These are phyloP conservation scores for Musa itinerans DNA, from an alignment of 176 grass and related monocot genomes.

Conservation along the genomic window DNA sequence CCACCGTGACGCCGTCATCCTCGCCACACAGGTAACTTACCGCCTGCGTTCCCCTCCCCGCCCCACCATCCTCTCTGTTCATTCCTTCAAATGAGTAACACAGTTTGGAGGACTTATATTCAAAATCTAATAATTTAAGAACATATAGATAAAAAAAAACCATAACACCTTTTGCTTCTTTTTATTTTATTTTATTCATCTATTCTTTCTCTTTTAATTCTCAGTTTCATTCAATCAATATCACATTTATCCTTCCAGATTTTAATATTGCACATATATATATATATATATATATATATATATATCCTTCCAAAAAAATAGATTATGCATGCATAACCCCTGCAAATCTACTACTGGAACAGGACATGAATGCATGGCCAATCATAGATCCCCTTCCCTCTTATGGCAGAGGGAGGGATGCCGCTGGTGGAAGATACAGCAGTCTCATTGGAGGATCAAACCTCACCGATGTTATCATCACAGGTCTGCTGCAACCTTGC, in stretches of 20 bases:
- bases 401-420: constrained; percentile 68
- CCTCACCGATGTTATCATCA: constrained; percentile 65
- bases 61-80: not conserved
- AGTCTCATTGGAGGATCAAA: constrained; percentile 80
- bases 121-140: too few species aligned
- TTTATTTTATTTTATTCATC: too few species aligned
- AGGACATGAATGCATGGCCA: constrained; percentile 61
- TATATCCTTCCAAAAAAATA: too few species aligned
- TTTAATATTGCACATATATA: too few species aligned
- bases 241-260: too few species aligned
- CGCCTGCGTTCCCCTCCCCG: not conserved
- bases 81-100: not conserved
- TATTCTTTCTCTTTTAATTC: too few species aligned
- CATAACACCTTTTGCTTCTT: too few species aligned
- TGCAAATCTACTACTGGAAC: not conserved
- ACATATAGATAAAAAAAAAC: too few species aligned
- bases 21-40: constrained; percentile 41
- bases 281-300: too few species aligned
- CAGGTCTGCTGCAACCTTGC: constrained; percentile 14
- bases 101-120: not conserved
- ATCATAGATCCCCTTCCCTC: constrained; percentile 73
- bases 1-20: constrained; percentile 57
- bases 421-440: constrained; percentile 52
- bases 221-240: too few species aligned
- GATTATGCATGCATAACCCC: too few species aligned